Percentiles rank a stretch among this genome's conserved stretches.
Evolutionary conservation across 2,329 filamentous ascomycete genomes (phyloP).

Genomic region (Talaromyces pinophilus): DNA sequence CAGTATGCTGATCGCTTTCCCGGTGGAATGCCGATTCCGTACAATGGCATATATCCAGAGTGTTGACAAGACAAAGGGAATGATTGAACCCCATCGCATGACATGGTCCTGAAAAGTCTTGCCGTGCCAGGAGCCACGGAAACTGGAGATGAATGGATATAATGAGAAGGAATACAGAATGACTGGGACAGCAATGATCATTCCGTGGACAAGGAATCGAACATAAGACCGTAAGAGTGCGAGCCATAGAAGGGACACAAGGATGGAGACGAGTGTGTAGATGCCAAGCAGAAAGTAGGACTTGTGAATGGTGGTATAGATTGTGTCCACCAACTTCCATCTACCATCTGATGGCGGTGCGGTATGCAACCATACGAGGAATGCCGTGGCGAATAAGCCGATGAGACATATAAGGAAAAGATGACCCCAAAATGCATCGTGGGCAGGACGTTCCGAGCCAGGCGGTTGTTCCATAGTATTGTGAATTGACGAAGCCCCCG

Average conservation of each 20-base stretch:
- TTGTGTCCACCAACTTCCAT: slow-evolving; percentile 78
- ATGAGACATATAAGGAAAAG: slow-evolving; percentile 83
- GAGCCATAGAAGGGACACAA: slow-evolving; percentile 89
- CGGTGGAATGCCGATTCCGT: slow-evolving; percentile 75
- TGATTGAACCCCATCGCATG: slow-evolving; percentile 82
- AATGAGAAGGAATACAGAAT: slow-evolving; percentile 86
- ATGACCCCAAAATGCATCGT: slow-evolving; percentile 91
- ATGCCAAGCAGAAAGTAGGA: slow-evolving; percentile 88
- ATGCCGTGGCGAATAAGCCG: slow-evolving; percentile 81
- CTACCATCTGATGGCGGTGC: slow-evolving; percentile 66
- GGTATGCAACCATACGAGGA: slow-evolving; percentile 88
- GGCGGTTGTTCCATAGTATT: slow-evolving; percentile 57
- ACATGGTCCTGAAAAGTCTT: slow-evolving; percentile 77
- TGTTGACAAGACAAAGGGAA: slow-evolving; percentile 71
- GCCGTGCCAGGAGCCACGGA: slow-evolving; percentile 74
- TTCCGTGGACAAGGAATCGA: slow-evolving; percentile 74
- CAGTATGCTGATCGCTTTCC: slow-evolving; percentile 81
- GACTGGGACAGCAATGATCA: slow-evolving; percentile 80
- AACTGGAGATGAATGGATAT: slow-evolving; percentile 88
- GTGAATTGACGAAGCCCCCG: slow-evolving; percentile 57
- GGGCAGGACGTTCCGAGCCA: slow-evolving; percentile 69
- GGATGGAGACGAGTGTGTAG: slow-evolving; percentile 85
- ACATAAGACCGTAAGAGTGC: slow-evolving; percentile 85
- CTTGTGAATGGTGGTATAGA: slow-evolving; percentile 83
- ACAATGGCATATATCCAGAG: slow-evolving; percentile 83